Evolutionary conservation across 2,329 filamentous ascomycete species (phyloP).

Genomic region (Alternaria arborescens): DNA sequence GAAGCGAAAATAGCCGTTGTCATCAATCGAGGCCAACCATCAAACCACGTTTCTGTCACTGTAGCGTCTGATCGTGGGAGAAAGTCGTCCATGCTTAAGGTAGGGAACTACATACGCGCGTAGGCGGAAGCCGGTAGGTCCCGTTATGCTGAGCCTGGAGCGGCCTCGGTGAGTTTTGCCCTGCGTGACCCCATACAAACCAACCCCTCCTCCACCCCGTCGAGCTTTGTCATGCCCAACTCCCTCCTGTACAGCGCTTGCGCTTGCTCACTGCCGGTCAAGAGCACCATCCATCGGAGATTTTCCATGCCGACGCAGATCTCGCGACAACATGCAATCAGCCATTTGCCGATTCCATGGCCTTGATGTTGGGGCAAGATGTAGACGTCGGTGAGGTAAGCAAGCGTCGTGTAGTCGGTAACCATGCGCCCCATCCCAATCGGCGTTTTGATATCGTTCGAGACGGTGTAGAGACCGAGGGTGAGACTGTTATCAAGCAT

Average conservation of each 20-base stretch:
- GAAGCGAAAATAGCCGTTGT: conserved; percentile 25
- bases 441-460: conserved; percentile 40
- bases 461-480: conserved; percentile 39
- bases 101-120: conserved; percentile 8
- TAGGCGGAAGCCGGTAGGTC: conserved; percentile 10
- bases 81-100: conserved; percentile 28
- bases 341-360: conserved; percentile 70
- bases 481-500: conserved; percentile 47
- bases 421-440: conserved; percentile 70
- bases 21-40: conserved; percentile 34
- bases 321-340: conserved; percentile 69
- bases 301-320: conserved; percentile 65
- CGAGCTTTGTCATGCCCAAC: conserved; percentile 40
- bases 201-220: conserved; percentile 28
- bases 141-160: conserved; percentile 14
- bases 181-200: conserved; percentile 39
- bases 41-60: conserved; percentile 31
- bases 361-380: conserved; percentile 67
- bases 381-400: conserved; percentile 75
- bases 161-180: conserved; percentile 25
- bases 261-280: conserved; percentile 38
- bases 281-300: conserved; percentile 57
- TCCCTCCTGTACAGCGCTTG: conserved; percentile 38
- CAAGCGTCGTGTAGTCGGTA: conserved; percentile 74
- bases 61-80: conserved; percentile 28